A percentile compares a stretch with the other conserved stretches of the same genome.
These are phyloP conservation scores for Ogataea methanolica DNA, from an alignment of 805 yeast genomes.

Conservation along the genomic window DNA sequence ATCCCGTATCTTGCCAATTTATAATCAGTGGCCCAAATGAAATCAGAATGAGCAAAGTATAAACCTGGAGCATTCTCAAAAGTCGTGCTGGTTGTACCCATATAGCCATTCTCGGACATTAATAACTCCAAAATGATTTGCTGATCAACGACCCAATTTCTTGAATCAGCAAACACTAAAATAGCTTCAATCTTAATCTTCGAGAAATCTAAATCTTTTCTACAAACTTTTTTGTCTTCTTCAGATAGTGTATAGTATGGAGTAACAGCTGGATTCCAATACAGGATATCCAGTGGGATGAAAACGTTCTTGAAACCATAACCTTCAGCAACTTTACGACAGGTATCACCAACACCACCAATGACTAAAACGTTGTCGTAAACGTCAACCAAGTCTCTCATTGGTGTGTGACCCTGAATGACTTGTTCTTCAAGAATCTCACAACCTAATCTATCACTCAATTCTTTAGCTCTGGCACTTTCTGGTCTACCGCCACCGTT, in stretches of 20 bases:
- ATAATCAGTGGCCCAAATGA: slow-evolving; percentile 90
- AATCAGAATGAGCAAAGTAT: slow-evolving; percentile 87
- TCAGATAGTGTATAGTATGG: slow-evolving; percentile 79
- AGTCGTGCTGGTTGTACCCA: slow-evolving; percentile 75
- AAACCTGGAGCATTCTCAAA: slow-evolving; percentile 76
- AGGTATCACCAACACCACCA: slow-evolving; percentile 84
- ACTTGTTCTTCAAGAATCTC: slow-evolving; percentile 72
- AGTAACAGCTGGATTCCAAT: slow-evolving; percentile 82
- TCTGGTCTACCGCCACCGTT: slow-evolving; percentile 93
- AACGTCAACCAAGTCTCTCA: slow-evolving; percentile 69
- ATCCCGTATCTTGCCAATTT: slow-evolving; percentile 81
- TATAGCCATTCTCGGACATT: slow-evolving; percentile 69
- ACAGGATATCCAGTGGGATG: slow-evolving; percentile 77
- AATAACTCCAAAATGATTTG: slow-evolving; percentile 82
- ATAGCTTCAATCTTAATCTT: slow-evolving; percentile 72
- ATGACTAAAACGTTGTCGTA: slow-evolving; percentile 77
- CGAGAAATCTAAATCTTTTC: slow-evolving; percentile 58
- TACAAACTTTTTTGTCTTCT: slow-evolving; percentile 56
- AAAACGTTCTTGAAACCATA: slow-evolving; percentile 83
- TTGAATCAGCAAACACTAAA: slow-evolving; percentile 84
- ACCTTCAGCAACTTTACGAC: slow-evolving; percentile 75
- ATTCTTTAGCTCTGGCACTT: slow-evolving; percentile 63
- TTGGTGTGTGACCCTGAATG: slow-evolving; percentile 92
- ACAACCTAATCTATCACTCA: slow-evolving; percentile 54
- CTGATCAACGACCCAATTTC: slow-evolving; percentile 92